phyloP scores from a whole-genome alignment of 2,329 filamentous ascomycete species.

The Ceratocystis colombiana region DNA sequence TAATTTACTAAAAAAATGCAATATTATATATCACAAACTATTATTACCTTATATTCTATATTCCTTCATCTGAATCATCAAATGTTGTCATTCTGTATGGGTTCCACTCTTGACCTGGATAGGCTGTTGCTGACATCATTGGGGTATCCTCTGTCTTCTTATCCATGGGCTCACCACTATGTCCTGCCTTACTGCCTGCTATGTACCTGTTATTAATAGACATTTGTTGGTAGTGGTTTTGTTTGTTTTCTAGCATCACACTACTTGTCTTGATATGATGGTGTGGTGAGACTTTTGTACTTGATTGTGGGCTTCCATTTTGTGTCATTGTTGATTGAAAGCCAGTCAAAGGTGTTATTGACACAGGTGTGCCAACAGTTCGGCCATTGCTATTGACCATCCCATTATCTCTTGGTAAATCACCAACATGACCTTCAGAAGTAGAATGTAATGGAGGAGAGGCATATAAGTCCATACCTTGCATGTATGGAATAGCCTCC shows the following conservation, averaged over 20 bases:
- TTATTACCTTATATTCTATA: neutral
- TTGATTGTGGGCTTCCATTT: too few relatives aligned
- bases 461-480: neutral
- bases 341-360: neutral
- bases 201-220: too few relatives aligned
- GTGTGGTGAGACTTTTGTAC: too few relatives aligned
- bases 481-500: neutral
- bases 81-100: constrained; percentile 4
- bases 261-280: neutral
- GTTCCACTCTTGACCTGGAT: constrained; percentile 22
- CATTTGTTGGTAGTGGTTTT: neutral
- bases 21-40: neutral
- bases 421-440: neutral
- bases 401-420: neutral
- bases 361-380: neutral
- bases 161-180: too few relatives aligned
- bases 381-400: neutral
- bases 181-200: too few relatives aligned
- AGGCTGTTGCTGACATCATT: constrained; percentile 21
- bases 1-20: too few relatives aligned
- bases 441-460: neutral
- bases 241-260: neutral
- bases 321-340: neutral
- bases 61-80: constrained; percentile 10
- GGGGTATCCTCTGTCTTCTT: neutral